Evolutionary conservation across 129 eudicot species (phyloP), one percentile per base, ranked within the genome.

Genomic region (Dittrichia graveolens): DNA sequence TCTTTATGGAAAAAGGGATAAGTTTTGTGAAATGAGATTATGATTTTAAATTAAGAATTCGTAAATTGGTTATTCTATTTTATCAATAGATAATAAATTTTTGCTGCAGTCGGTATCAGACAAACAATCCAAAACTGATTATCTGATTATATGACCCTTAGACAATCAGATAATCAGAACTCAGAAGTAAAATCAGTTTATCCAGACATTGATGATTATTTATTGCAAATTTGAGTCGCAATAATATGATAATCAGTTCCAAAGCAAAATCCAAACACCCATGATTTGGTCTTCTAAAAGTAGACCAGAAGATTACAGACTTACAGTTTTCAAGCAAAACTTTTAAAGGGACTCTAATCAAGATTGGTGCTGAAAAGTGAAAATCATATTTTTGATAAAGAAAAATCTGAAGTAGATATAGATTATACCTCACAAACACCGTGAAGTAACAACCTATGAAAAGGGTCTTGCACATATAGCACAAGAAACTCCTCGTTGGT

Each of bases 341-440:
- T 18, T 42, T 18, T 9, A 71, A 71, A 13, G 31, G 31, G 31
- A 24, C 31, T 24, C 2, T 0, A 24, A 72, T 59, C 14, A 40
- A 48, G 12, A 34, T 59, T 39, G 55, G 34, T 37, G 47, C 8
- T 3, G 37, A 53, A 2, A 24, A 24, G 31, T 24, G 31, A 24
- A 24, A 69, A 49, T 38, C 72, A 61, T 41, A 34, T 45, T 41
- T n/a, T 38, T 24, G 24, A 70, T 12, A 3, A 13, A 69, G 64
- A 19, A 3, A 5, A 49, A 5, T 41, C 3, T 24, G 11, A 38
- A 52, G 48, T 34, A 67, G 12, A 14, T 39, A 12, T 41, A 24
- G 4, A 49, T 42, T n/a, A 61, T 87, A 94, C 98, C 98, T 94
- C 98, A 60, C 93, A 94, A 78, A 94, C 93, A 81, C 98, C 98